phyloP scores from a whole-genome alignment of 768 basidiomycete species.

The Cubamyces sp. region DNA sequence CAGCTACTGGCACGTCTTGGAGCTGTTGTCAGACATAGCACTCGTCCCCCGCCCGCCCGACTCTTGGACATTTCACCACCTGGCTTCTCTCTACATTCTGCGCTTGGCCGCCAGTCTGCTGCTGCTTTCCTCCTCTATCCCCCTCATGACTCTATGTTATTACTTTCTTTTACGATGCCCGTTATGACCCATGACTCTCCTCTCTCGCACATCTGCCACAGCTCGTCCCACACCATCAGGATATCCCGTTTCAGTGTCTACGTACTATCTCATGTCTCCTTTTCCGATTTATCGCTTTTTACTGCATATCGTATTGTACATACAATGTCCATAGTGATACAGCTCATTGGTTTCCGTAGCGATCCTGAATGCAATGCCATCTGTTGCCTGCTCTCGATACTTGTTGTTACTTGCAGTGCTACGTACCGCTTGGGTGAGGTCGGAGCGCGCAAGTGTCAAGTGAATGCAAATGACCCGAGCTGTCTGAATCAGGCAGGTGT shows the following conservation, averaged over 20 bases:
- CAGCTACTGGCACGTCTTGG: conserved; percentile 55
- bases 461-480: neutral
- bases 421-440: no score
- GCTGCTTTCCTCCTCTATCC: conserved; percentile 5
- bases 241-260: conserved; percentile 16
- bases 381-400: conserved; percentile 14
- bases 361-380: conserved; percentile 21
- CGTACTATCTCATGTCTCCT: conserved; percentile 21
- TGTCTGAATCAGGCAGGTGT: conserved; percentile 14
- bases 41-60: conserved; percentile 1
- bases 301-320: conserved; percentile 32
- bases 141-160: conserved; percentile 24
- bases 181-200: conserved; percentile 25
- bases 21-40: conserved; percentile 64
- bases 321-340: conserved; percentile 29
- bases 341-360: conserved; percentile 21
- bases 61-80: neutral
- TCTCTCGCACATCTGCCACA: conserved; percentile 21
- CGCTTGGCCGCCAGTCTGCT: conserved; percentile 16
- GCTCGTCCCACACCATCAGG: conserved; percentile 9
- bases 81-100: neutral
- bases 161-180: conserved; percentile 14
- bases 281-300: conserved; percentile 27
- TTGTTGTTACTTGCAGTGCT: no score
- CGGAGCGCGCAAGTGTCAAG: no score